Conservation (phyloP, 805 yeast genomes). For the Maudiozyma bulderi region DNA sequence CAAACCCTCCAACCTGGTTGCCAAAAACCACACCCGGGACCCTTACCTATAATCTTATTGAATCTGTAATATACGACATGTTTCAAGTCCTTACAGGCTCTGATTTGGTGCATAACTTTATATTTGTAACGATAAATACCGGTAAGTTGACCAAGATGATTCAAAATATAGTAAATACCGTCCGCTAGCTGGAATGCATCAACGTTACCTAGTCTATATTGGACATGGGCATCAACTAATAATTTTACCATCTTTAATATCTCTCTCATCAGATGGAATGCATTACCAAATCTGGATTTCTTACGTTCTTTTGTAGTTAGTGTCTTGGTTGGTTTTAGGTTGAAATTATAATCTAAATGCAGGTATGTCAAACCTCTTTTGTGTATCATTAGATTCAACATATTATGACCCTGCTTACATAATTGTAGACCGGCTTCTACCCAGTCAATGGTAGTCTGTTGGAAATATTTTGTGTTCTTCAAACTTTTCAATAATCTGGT, state of each 20-base stretch:
- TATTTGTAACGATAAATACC: conserved; percentile 96
- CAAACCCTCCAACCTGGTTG: conserved; percentile 98
- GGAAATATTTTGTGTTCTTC: conserved; percentile 77
- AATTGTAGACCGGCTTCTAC: conserved; percentile 95
- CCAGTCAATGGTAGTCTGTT: conserved; percentile 91
- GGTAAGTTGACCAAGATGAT: conserved; percentile 90
- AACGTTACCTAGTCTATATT: conserved; percentile 77
- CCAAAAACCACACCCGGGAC: conserved; percentile 99
- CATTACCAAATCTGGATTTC: conserved; percentile 90
- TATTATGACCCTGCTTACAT: conserved; percentile 86
- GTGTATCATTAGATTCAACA: conserved; percentile 83
- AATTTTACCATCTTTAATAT: conserved; percentile 74
- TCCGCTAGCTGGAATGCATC: conserved; percentile 94
- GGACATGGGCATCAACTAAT: conserved; percentile 89
- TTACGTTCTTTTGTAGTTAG: conserved; percentile 93
- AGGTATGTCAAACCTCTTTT: conserved; percentile 83
- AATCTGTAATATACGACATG: conserved; percentile 83
- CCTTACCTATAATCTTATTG: conserved; percentile 83
- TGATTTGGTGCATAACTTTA: conserved; percentile 95
- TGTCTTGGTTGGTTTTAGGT: conserved; percentile 91
- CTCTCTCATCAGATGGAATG: conserved; percentile 90
- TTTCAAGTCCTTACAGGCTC: conserved; percentile 91
- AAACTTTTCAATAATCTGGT: conserved; percentile 54
- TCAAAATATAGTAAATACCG: conserved; percentile 80
- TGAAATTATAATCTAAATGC: conserved; percentile 92